Conservation (phyloP, 2,329 filamentous ascomycete genomes). For the Fusarium oxysporum region DNA sequence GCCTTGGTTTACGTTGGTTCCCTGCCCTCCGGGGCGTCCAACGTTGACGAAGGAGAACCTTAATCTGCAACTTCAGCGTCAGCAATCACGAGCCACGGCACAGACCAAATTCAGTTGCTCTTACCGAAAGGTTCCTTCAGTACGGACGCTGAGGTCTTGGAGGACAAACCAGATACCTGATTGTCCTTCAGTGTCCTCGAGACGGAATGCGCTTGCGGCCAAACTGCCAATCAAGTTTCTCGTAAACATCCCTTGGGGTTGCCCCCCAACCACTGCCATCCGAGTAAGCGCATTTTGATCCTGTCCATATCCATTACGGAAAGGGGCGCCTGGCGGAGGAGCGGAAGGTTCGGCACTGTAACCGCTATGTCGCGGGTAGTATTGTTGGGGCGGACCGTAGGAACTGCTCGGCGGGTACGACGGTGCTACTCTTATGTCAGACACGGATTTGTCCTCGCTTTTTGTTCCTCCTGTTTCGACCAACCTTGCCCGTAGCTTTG, state of each 20-base stretch:
- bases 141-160: conserved; percentile 93
- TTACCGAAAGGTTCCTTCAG: conserved; percentile 90
- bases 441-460: neutral
- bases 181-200: conserved; percentile 82
- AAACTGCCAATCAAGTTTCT: conserved; percentile 94
- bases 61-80: conserved; percentile 56
- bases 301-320: conserved; percentile 48
- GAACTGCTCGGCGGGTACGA: conserved; percentile 48
- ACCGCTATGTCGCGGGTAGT: conserved; percentile 50
- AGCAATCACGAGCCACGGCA: conserved; percentile 13
- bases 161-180: conserved; percentile 97
- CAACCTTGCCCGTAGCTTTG: conserved; percentile 50
- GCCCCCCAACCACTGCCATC: conserved; percentile 56
- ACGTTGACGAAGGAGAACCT: conserved; percentile 87
- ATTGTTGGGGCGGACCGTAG: conserved; percentile 54
- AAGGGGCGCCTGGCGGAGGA: conserved; percentile 44
- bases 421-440: conserved; percentile 36
- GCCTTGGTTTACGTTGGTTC: conserved; percentile 73
- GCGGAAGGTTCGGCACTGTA: conserved; percentile 47
- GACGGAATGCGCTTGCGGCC: conserved; percentile 86
- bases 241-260: conserved; percentile 87
- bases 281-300: conserved; percentile 49
- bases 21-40: conserved; percentile 60
- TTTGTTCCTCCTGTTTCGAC: conserved; percentile 2
- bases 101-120: conserved; percentile 13